phyloP scores from a whole-genome alignment of 2,329 filamentous ascomycete species.

The Teratosphaeria viscida region DNA sequence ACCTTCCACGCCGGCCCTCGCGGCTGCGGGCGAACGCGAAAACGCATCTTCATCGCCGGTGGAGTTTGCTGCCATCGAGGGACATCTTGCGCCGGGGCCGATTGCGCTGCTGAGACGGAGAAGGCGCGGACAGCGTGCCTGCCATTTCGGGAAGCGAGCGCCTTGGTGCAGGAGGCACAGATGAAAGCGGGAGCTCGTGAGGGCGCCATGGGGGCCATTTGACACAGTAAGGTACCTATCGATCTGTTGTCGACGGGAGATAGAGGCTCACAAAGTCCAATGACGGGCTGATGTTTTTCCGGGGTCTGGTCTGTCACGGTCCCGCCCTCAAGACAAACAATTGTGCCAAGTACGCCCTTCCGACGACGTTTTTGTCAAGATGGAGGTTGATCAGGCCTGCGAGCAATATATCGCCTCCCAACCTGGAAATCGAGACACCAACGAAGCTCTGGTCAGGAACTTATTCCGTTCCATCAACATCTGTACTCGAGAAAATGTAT shows the following conservation, averaged over 20 bases:
- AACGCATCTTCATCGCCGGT: slow-evolving; percentile 36
- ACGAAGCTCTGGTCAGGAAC: neutral
- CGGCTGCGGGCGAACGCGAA: slow-evolving; percentile 48
- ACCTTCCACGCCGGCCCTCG: slow-evolving; percentile 51
- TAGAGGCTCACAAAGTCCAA: neutral
- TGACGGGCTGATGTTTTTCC: neutral
- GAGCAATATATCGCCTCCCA: neutral
- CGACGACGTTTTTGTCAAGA: neutral
- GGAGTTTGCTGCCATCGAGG: slow-evolving; percentile 45
- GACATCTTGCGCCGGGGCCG: slow-evolving; percentile 14
- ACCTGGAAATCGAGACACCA: neutral
- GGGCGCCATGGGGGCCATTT: slow-evolving; percentile 3
- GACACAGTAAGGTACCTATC: no score
- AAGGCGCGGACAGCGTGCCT: slow-evolving; percentile 19
- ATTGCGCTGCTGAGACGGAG: slow-evolving; percentile 13
- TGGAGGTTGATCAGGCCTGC: neutral
- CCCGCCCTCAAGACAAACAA: neutral
- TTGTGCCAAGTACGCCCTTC: neutral
- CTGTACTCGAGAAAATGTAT: neutral
- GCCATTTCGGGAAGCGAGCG: slow-evolving; percentile 16
- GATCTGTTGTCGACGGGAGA: neutral
- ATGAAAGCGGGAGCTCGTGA: slow-evolving; percentile 13
- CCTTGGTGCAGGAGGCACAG: slow-evolving; percentile 21
- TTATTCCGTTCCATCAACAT: neutral
- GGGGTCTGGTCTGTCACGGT: neutral